These are phyloP conservation scores for Mycena kentingensis DNA, from an alignment of 768 basidiomycete species.

Conservation along the genomic window DNA sequence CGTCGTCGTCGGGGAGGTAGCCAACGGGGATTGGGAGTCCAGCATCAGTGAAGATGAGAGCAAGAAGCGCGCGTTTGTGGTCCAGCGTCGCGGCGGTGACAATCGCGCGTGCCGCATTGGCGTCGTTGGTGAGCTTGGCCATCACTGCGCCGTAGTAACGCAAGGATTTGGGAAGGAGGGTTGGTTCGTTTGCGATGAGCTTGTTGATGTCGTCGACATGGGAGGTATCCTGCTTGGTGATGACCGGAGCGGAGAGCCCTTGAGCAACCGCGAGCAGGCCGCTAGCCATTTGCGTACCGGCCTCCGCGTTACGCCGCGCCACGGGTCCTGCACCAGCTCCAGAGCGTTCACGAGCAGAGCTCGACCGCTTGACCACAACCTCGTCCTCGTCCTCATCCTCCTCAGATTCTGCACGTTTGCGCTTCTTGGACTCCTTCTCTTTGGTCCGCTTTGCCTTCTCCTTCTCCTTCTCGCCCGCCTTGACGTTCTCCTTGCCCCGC, in stretches of 20 bases:
- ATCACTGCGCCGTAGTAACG: neutral
- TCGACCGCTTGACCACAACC: neutral
- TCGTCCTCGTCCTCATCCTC: neutral
- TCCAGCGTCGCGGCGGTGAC: neutral
- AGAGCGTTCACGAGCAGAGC: neutral
- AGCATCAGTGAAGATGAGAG: neutral
- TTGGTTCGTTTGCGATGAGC: neutral
- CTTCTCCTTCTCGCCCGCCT: too few relatives aligned
- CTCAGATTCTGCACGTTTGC: too few relatives aligned
- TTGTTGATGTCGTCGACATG: slow-evolving; percentile 10
- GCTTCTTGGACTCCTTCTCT: too few relatives aligned
- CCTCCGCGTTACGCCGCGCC: slow-evolving; percentile 2
- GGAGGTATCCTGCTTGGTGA: slow-evolving; percentile 12
- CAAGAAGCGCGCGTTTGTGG: neutral
- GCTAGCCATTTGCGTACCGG: neutral
- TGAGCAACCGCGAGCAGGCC: slow-evolving; percentile 3
- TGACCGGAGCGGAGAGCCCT: slow-evolving; percentile 10
- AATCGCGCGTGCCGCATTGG: neutral
- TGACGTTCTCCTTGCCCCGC: too few relatives aligned
- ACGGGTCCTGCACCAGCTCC: neutral
- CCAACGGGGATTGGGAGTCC: neutral
- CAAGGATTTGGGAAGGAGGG: slow-evolving; percentile 6
- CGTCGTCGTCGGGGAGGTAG: neutral
- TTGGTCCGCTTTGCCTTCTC: too few relatives aligned
- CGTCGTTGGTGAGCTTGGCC: neutral